Evolutionary conservation across 2,329 filamentous ascomycete species (phyloP).

Genomic region (Colletotrichum sp.): DNA sequence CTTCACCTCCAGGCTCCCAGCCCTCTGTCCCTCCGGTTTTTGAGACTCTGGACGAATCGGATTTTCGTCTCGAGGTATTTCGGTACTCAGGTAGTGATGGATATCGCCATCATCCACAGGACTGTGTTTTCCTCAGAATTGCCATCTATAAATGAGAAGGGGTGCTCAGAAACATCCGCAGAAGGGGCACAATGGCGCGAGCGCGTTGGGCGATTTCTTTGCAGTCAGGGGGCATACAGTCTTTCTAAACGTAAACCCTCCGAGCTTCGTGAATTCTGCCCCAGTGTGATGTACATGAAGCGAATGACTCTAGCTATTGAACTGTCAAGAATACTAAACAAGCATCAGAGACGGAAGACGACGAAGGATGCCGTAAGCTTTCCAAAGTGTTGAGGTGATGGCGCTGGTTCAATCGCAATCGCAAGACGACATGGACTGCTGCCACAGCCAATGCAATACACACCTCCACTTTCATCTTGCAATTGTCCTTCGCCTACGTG

Average conservation of each 20-base stretch:
- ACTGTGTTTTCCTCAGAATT: background rate
- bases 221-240: background rate
- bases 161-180: background rate
- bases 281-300: accelerated
- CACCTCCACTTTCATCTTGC: background rate
- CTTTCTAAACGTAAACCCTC: background rate
- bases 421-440: background rate
- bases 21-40: background rate
- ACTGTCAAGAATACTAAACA: background rate
- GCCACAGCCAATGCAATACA: background rate
- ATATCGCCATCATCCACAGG: accelerated
- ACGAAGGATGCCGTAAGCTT: background rate
- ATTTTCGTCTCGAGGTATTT: background rate
- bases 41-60: background rate
- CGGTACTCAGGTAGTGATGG: accelerated
- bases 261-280: accelerated
- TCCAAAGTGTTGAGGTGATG: background rate
- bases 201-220: no score
- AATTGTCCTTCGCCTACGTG: background rate
- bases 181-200: background rate
- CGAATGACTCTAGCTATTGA: background rate
- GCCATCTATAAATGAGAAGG: background rate
- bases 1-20: background rate
- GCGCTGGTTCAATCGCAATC: background rate
- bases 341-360: background rate